Evolutionary conservation across 768 basidiomycete species (phyloP), one percentile per base, ranked within the genome.

Genomic region (Suillus hirtellus): DNA sequence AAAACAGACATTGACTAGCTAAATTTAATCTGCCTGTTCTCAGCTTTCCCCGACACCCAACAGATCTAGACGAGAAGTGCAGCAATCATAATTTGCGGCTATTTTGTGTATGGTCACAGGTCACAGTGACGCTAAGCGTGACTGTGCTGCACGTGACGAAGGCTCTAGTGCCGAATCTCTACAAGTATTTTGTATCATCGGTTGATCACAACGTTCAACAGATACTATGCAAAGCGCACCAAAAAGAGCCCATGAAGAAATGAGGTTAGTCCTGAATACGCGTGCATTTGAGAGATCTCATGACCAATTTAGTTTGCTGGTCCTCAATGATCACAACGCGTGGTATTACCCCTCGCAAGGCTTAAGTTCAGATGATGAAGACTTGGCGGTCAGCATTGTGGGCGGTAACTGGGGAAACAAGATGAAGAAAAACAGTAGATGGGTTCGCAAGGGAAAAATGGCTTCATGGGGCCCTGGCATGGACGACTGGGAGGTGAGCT

Each of bases 271-370:
- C 56, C 35, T 15, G 21, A 62, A 35, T 35, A 42, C 44, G 40
- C 56, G 40, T 42, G 40, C 19, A 27, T 42, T 40, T 55, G 46
- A 27, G 40, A 46, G 46, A 38, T 24, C 42, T 76, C n/a, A 67
- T 47, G 21, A 5, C 47, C 44, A 47, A 65, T 46, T 68, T 71
- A 71, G 77, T 69, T 65, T 75, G n/a, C 75, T 84, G 38, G 84
- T 87, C 52, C 72, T 88, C 63, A 87, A 86, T 67, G 92, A 94
- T 75, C 84, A 83, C 63, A 89, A 91, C 69, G 81, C 84, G 24
- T 94, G 90, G 89, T 93, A 92, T 71, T 93, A 92, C 70, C 92
- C 92, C 2, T 86, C 89, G n/a, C 86, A 88, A 69, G 89, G 88
- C 34, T 82, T 87, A 70, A 83, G 84, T 63, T 87, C 87, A 17